Percentiles rank a stretch among this genome's conserved stretches.
These are phyloP conservation scores for Aspergillus homomorphus DNA, from an alignment of 495 filamentous ascomycete species.

Conservation along the genomic window DNA sequence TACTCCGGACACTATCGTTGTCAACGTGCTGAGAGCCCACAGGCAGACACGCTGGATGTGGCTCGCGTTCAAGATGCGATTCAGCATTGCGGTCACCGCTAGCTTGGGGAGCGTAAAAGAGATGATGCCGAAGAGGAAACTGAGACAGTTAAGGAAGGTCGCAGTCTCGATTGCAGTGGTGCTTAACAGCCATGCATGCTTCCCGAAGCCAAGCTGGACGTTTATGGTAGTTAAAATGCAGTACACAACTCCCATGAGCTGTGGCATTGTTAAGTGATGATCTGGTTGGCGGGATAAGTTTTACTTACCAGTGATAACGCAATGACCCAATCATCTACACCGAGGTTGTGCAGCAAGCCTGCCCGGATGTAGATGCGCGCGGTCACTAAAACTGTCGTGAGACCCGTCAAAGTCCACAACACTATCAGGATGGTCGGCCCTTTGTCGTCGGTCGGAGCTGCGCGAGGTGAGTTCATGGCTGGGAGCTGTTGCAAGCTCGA, in stretches of 20 bases:
- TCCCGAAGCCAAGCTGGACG: constrained; percentile 28
- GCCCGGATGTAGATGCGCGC: constrained; percentile 48
- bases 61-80: constrained; percentile 27
- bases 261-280: neutral
- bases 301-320: constrained; percentile 37
- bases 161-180: constrained; percentile 17
- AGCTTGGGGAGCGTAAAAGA: constrained; percentile 31
- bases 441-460: constrained; percentile 22
- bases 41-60: constrained; percentile 13
- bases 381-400: constrained; percentile 32
- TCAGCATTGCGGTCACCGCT: constrained; percentile 25
- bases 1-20: constrained; percentile 17
- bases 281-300: neutral
- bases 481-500: neutral
- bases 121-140: constrained; percentile 28
- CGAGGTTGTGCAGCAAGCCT: constrained; percentile 41
- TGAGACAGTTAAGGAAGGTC: constrained; percentile 21
- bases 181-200: constrained; percentile 21
- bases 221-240: constrained; percentile 20
- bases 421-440: constrained; percentile 43
- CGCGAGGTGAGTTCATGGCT: constrained; percentile 9
- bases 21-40: constrained; percentile 19
- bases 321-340: constrained; percentile 52
- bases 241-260: constrained; percentile 25
- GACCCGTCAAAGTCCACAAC: constrained; percentile 34